Evolutionary conservation across 2,329 filamentous ascomycete genomes (phyloP), one percentile per base, ranked within the genome.

Genomic region (Phaeosphaeria sp.): DNA sequence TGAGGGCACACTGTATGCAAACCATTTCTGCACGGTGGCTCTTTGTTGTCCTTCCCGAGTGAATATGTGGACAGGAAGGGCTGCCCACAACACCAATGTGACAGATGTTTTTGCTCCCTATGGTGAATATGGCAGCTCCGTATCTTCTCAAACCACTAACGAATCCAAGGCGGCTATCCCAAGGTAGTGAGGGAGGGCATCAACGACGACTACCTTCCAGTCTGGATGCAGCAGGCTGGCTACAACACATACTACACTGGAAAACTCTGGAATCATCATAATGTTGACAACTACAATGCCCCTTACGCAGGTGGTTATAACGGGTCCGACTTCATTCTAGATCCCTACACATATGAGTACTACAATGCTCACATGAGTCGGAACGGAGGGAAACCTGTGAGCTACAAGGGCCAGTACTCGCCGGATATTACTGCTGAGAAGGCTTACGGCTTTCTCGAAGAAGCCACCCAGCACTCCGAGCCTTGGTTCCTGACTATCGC

Each of bases 211-310:
- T 91, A 89, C 58, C 81, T 92, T 0, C 89, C 89, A 0, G 72
- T 91, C 0, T 92, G 89, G 89, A 75, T 92, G n/a, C 87, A 90
- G 62, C 72, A 84, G 2, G 85, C 84, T 0, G 89, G 88, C 0
- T 91, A 91, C 69, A 85, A 86, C 62, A 91, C 89, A 0, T 91
- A 90, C 67, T 92, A 91, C 65, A 86, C 85, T 0, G 89, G 88
- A n/a, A 92, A 92, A 69, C 79, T 91, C 3, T 89, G 89, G 77
- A 92, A 92, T 63, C 80, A 82, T 0, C 88, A 90, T 51, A 84
- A 79, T 0, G 78, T 84, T 1, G 67, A 80, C 0, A 91, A 89
- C 58, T 91, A 90, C 69, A 77, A 89, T 67, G 77, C 80, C 3
- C 84, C 88, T 0, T 81, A 77, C 42, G 80, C 84, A 0, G 81